phyloP scores from a whole-genome alignment of 306 rosid genomes.

The Psophocarpus tetragonolobus region DNA sequence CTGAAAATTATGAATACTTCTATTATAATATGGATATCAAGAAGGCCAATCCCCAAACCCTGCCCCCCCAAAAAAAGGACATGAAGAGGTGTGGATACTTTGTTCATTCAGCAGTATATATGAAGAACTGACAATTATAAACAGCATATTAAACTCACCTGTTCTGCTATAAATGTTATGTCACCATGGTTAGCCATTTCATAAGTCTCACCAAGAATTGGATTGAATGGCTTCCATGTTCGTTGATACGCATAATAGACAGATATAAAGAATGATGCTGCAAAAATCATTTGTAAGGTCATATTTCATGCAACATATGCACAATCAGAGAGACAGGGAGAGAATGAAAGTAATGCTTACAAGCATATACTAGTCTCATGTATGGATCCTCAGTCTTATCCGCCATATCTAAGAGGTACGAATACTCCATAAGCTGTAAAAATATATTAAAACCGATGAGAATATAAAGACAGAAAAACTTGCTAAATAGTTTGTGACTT shows the following conservation, averaged over 20 bases:
- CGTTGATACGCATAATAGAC: conserved; percentile 85
- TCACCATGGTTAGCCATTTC: conserved; percentile 84
- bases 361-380: conserved; percentile 82
- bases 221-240: conserved; percentile 99
- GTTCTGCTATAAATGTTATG: conserved; percentile 80
- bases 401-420: conserved; percentile 82
- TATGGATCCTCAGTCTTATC: conserved; percentile 93
- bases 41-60: neutral
- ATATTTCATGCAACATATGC: conserved; percentile 23
- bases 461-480: conserved; percentile 15
- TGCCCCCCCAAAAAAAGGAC: neutral
- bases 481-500: conserved; percentile 21
- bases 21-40: neutral
- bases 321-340: neutral
- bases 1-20: conserved; percentile 20
- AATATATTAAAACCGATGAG: conserved; percentile 7
- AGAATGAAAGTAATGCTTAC: conserved; percentile 46
- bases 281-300: conserved; percentile 36
- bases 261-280: conserved; percentile 96
- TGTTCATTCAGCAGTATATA: conserved; percentile 18
- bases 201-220: conserved; percentile 98
- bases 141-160: conserved; percentile 50
- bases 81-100: neutral
- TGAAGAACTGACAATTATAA: conserved; percentile 9
- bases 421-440: conserved; percentile 90